Percentiles rank a stretch among this genome's conserved stretches.
Evolutionary conservation across 192 early-diverging fungal genomes (phyloP).

Genomic region (Dissophora ornata): DNA sequence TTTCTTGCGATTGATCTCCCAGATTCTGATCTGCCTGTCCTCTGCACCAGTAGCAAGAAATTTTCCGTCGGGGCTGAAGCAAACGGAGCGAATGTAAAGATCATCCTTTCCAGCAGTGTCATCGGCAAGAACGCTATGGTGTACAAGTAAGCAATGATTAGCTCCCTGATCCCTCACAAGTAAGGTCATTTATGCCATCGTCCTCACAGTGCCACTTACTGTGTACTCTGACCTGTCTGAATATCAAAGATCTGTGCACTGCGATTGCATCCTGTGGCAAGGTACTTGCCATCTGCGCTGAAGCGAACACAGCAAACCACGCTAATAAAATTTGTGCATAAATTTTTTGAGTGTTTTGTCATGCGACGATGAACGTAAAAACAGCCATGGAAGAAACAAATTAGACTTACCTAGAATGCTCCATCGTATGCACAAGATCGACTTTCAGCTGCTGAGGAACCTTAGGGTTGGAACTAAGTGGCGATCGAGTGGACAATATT

Average conservation of each 20-base stretch:
- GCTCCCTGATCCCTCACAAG: neutral
- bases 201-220: constrained; percentile 55
- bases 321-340: constrained; percentile 60
- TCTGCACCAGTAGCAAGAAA: constrained; percentile 95
- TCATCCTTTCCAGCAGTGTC: constrained; percentile 82
- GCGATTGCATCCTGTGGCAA: constrained; percentile 96
- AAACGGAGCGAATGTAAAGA: constrained; percentile 95
- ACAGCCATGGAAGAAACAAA: neutral
- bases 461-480: constrained; percentile 73
- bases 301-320: constrained; percentile 99
- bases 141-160: neutral
- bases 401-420: constrained; percentile 55
- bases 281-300: constrained; percentile 88
- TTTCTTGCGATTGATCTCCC: constrained; percentile 72
- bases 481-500: too few relatives aligned
- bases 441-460: constrained; percentile 70
- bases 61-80: constrained; percentile 93
- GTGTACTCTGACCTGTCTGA: constrained; percentile 75
- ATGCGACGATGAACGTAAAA: too few relatives aligned
- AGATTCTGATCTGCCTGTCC: constrained; percentile 91
- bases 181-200: too few relatives aligned
- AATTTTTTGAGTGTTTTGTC: too few relatives aligned
- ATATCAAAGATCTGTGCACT: constrained; percentile 91
- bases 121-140: constrained; percentile 78
- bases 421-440: constrained; percentile 70